A percentile compares a stretch with the other conserved stretches of the same genome.
These are phyloP conservation scores for Plectosphaerella plurivora DNA, from an alignment of 2,329 filamentous ascomycete species.

Conservation along the genomic window DNA sequence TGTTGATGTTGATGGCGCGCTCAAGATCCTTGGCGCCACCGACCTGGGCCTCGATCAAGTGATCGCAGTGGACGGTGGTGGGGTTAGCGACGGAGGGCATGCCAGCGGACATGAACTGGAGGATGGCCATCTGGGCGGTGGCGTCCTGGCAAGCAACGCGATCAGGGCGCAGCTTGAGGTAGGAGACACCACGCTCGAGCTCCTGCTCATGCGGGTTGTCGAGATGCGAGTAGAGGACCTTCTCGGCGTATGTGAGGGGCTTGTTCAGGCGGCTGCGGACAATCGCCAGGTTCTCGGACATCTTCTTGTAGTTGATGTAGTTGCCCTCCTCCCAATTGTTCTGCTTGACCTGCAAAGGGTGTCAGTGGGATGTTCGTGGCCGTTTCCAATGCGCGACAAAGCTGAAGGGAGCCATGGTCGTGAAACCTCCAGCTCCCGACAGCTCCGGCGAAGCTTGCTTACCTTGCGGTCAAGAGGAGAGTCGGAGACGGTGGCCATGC, in stretches of 20 bases:
- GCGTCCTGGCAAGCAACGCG: slow-evolving; percentile 99
- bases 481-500: slow-evolving; percentile 83
- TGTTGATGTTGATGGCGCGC: slow-evolving; percentile 89
- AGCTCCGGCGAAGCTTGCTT: slow-evolving; percentile 17
- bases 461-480: slow-evolving; percentile 87
- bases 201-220: slow-evolving; percentile 96
- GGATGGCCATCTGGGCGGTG: slow-evolving; percentile 98
- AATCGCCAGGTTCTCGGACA: slow-evolving; percentile 93
- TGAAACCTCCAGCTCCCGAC: background rate
- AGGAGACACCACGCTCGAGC: slow-evolving; percentile 91
- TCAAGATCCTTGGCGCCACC: slow-evolving; percentile 92
- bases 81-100: slow-evolving; percentile 95
- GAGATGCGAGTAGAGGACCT: slow-evolving; percentile 98
- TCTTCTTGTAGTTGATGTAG: slow-evolving; percentile 99
- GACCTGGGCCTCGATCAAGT: slow-evolving; percentile 96
- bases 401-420: background rate
- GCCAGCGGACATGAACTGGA: slow-evolving; percentile 99
- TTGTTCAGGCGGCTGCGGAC: slow-evolving; percentile 87
- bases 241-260: slow-evolving; percentile 93
- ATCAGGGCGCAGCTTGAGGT: slow-evolving; percentile 94
- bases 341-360: slow-evolving; percentile 65
- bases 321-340: slow-evolving; percentile 94
- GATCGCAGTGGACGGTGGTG: slow-evolving; percentile 95
- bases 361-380: background rate
- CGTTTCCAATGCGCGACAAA: background rate